These are phyloP conservation scores for Aspergillus panamensis DNA, from an alignment of 495 filamentous ascomycete species.

Conservation along the genomic window DNA sequence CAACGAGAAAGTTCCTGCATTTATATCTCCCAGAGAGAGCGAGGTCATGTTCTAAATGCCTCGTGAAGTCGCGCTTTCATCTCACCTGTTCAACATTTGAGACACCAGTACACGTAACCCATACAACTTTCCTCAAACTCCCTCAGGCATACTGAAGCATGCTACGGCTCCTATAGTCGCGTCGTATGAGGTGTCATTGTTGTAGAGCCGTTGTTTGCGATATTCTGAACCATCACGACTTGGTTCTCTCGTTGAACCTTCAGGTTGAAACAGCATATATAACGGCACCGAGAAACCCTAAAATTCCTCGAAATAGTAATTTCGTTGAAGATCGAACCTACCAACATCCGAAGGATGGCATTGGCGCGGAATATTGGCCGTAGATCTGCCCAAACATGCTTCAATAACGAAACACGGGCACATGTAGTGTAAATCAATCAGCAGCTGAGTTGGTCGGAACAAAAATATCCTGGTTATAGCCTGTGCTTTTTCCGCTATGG, in stretches of 20 bases:
- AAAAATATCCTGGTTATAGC: not conserved
- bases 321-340: not conserved
- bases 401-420: not conserved
- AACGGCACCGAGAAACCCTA: not conserved
- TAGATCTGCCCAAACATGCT: not conserved
- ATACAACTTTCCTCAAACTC: not conserved
- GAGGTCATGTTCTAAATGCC: too few relatives aligned
- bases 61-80: not conserved
- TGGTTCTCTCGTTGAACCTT: not conserved
- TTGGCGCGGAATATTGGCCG: not conserved
- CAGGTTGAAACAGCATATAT: not conserved
- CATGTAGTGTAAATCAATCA: not conserved
- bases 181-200: not conserved
- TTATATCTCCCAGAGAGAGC: not conserved
- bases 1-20: not conserved
- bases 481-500: not conserved
- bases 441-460: not conserved
- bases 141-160: not conserved
- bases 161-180: not conserved
- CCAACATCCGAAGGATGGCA: not conserved
- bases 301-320: not conserved
- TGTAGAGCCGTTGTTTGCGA: not conserved
- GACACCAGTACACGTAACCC: slow-evolving; percentile 5
- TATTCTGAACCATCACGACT: not conserved
- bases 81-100: not conserved